Evolutionary conservation across 345 rosid genomes (phyloP).

Genomic region (Sonneratia caseolaris): DNA sequence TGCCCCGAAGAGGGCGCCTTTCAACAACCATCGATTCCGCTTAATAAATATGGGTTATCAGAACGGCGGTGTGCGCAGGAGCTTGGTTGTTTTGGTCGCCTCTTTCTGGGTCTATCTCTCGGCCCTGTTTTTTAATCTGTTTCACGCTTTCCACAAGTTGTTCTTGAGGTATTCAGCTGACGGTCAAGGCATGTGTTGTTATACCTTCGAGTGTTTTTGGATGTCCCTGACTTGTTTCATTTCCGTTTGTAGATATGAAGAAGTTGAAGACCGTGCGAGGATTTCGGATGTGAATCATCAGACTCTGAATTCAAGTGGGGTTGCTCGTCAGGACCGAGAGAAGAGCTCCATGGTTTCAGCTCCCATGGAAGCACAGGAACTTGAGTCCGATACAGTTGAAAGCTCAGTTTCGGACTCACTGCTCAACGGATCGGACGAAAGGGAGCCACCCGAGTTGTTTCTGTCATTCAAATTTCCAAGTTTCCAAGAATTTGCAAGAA

Average conservation of each 20-base stretch:
- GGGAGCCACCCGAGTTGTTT: slow-evolving; percentile 33
- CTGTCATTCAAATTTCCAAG: slow-evolving; percentile 70
- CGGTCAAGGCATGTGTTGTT: neutral
- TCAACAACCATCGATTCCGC: slow-evolving; percentile 15
- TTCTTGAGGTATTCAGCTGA: slow-evolving; percentile 25
- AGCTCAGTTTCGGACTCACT: neutral
- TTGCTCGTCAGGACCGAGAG: too few relatives aligned
- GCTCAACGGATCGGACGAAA: neutral
- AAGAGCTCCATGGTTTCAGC: slow-evolving; percentile 5
- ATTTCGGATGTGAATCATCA: slow-evolving; percentile 8
- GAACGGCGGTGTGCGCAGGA: slow-evolving; percentile 16
- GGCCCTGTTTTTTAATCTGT: slow-evolving; percentile 32
- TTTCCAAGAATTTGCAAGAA: slow-evolving; percentile 30
- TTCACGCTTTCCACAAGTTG: slow-evolving; percentile 22
- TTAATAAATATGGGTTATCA: slow-evolving; percentile 27
- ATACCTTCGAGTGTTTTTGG: neutral
- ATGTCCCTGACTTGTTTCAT: slow-evolving; percentile 1
- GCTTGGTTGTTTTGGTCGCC: slow-evolving; percentile 22
- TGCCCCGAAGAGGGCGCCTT: slow-evolving; percentile 1
- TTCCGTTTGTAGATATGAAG: slow-evolving; percentile 21
- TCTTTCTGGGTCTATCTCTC: slow-evolving; percentile 37
- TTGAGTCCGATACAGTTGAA: neutral
- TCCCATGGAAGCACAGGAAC: slow-evolving; percentile 9
- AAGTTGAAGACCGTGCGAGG: slow-evolving; percentile 11
- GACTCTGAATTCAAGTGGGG: neutral